Evolutionary conservation across 192 early-diverging fungal genomes (phyloP), one percentile per base, ranked within the genome.

Genomic region (Umbelopsis sp.): DNA sequence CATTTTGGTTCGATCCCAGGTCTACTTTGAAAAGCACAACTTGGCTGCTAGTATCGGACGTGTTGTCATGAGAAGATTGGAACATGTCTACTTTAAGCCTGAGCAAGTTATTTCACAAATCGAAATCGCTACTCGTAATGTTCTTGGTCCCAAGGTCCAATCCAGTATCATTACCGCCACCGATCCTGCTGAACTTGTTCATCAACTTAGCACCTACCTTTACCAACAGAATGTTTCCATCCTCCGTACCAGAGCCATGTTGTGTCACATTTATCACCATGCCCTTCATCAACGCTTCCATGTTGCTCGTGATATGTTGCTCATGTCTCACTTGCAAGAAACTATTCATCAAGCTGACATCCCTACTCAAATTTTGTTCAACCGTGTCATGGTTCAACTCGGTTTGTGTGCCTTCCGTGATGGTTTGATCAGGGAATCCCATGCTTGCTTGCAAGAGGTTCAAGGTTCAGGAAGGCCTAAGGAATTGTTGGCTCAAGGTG

Each of bases 271-370:
- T 53, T 98, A 95, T 83, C 93, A 97, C 83, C 94, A 95, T 77
- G 98, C 98, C 7, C 90, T 99, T 45, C 97, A 98, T 83, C 94
- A 97, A 83, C 88, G 93, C 36, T 99, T 92, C 89, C 87, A 95
- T 78, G 78, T 87, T 43, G 97, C 98, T 10, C 91, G 96, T 79
- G 96, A 99, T 71, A 87, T 98, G 86, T 84, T 99, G 56, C 89
- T 98, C 77, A 98, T 98, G 98, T 98, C 97, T 26, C 95, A 97
- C 77, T 87, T 99, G 56, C 98, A 99, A 85, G 98, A 99, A 74
- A 89, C 87, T 67, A 92, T 96, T 68, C 87, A 88, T 38, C 89
- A 91, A 76, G 93, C 92, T 22, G 98, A 99, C 73, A 80, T 98
- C 66, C 84, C 85, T 52, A 98, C 95, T 20, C 96, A 98, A 83